phyloP scores from a whole-genome alignment of 2,329 filamentous ascomycete species.

The Nemania serpens region DNA sequence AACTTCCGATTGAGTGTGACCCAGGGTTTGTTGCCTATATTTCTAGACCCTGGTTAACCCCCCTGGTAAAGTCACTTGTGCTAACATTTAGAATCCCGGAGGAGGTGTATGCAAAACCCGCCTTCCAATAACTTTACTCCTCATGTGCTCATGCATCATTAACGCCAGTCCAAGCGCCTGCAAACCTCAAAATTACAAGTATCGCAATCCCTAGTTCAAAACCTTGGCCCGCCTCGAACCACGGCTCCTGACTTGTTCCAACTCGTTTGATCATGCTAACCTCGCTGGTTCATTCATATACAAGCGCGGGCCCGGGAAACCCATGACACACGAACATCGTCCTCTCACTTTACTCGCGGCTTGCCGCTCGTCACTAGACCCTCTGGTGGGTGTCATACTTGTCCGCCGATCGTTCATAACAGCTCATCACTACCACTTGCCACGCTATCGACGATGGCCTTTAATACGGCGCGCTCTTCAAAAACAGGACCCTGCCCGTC shows the following conservation, averaged over 20 bases:
- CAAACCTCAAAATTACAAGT: conserved; percentile 1
- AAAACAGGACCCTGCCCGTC: conserved; percentile 91
- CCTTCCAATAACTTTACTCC: neutral
- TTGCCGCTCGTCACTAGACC: neutral
- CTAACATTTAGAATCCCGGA: too few species aligned
- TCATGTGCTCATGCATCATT: conserved; percentile 16
- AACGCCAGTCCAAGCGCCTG: conserved; percentile 8
- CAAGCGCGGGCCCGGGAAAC: neutral
- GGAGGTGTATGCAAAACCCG: too few species aligned
- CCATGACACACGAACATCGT: neutral
- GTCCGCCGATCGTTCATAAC: conserved; percentile 50
- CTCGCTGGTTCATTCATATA: neutral
- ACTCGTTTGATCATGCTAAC: neutral
- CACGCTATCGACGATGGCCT: conserved; percentile 79
- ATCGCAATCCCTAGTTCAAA: neutral
- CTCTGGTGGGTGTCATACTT: neutral
- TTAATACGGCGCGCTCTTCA: conserved; percentile 72
- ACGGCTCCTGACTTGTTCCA: neutral
- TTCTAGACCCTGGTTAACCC: too few species aligned
- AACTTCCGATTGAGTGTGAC: too few species aligned
- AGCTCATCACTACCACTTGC: conserved; percentile 79
- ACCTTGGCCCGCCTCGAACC: neutral
- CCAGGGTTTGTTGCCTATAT: too few species aligned
- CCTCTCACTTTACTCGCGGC: neutral
- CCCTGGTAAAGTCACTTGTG: too few species aligned